These are phyloP conservation scores for Artemisia annua DNA, from an alignment of 129 eudicot species.

Conservation along the genomic window DNA sequence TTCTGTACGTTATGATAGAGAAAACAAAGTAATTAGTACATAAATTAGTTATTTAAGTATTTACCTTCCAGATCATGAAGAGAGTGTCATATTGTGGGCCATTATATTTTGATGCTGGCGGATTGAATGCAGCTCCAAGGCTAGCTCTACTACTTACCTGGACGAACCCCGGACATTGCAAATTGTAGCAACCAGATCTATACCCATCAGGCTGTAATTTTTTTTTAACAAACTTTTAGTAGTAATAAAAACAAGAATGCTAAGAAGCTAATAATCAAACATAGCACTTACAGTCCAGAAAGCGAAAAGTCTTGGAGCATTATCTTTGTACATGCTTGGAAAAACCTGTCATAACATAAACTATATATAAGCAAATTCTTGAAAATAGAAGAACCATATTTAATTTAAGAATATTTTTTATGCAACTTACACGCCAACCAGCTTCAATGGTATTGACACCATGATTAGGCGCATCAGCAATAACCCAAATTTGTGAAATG, in stretches of 20 bases:
- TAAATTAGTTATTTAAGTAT: not conserved
- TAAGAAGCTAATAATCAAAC: not conserved
- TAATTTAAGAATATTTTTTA: not conserved
- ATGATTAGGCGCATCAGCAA: slow-evolving; percentile 53
- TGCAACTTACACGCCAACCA: slow-evolving; percentile 77
- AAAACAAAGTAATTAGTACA: too few relatives aligned
- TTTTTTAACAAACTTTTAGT: not conserved
- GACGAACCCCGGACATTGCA: slow-evolving; percentile 86
- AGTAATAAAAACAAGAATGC: not conserved
- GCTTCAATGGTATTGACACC: slow-evolving; percentile 72
- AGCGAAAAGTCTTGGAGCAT: slow-evolving; percentile 74
- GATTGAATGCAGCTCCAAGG: slow-evolving; percentile 77
- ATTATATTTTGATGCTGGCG: slow-evolving; percentile 51
- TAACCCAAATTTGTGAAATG: slow-evolving; percentile 84
- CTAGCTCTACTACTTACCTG: slow-evolving; percentile 59
- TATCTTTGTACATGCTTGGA: slow-evolving; percentile 72
- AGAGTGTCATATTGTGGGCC: slow-evolving; percentile 72
- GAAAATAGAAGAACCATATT: too few relatives aligned
- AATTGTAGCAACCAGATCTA: slow-evolving; percentile 82
- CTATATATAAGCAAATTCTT: not conserved
- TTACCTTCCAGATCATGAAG: slow-evolving; percentile 79
- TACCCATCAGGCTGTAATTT: slow-evolving; percentile 44
- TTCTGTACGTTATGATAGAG: not conserved
- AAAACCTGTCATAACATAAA: slow-evolving; percentile 50
- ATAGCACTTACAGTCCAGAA: slow-evolving; percentile 80